Evolutionary conservation across 768 basidiomycete genomes (phyloP).

Genomic region (Trametes cingulata): DNA sequence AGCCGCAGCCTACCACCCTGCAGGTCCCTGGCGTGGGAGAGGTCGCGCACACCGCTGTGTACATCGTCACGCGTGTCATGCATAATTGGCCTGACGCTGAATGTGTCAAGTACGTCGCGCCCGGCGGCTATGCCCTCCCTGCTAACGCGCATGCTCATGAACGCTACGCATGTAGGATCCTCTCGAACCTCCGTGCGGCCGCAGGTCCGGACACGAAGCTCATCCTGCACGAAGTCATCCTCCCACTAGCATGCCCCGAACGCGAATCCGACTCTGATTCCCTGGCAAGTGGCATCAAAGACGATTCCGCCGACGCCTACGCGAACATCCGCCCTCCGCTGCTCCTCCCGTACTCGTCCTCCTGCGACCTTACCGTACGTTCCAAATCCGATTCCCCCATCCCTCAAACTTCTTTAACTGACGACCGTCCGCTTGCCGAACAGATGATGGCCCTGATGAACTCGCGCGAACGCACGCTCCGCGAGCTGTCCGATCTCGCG

Average conservation of each 20-base stretch:
- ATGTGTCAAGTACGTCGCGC: background rate
- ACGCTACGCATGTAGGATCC: background rate
- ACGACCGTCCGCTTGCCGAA: constrained; percentile 35
- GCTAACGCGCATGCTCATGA: background rate
- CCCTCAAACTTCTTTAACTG: background rate
- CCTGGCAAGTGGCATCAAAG: too few relatives aligned
- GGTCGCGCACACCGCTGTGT: background rate
- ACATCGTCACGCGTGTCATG: constrained; percentile 12
- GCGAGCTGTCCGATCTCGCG: constrained; percentile 56
- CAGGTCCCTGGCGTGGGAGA: background rate
- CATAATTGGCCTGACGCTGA: constrained; percentile 13
- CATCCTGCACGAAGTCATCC: constrained; percentile 5
- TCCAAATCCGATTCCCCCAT: background rate
- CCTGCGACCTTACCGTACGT: constrained; percentile 14
- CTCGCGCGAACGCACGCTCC: constrained; percentile 65
- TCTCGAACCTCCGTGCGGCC: constrained; percentile 8
- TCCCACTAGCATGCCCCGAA: constrained; percentile 7
- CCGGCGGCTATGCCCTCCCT: background rate
- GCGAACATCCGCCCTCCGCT: background rate
- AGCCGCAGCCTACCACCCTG: constrained; percentile 1
- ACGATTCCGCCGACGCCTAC: background rate
- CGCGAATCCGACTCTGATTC: background rate
- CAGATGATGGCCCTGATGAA: constrained; percentile 73
- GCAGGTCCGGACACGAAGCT: constrained; percentile 10
- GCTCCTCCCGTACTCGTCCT: background rate